Evolutionary conservation across 2,329 filamentous ascomycete species (phyloP).

Genomic region (Monosporascus sp.): DNA sequence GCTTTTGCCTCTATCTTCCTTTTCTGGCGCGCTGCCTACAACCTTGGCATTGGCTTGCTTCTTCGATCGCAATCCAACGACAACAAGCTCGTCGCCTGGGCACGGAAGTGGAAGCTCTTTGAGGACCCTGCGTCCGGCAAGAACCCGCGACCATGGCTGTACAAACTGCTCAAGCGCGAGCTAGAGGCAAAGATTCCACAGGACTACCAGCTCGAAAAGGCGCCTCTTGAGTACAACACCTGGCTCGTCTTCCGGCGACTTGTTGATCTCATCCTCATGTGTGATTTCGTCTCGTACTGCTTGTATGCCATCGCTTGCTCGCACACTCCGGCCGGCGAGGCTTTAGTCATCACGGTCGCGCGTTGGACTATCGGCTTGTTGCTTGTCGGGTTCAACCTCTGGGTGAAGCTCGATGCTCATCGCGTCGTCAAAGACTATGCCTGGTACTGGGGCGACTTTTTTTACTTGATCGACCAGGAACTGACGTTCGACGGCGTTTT

Average conservation of each 20-base stretch:
- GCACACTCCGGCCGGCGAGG: conserved; percentile 68
- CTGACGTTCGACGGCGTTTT: conserved; percentile 98
- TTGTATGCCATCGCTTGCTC: conserved; percentile 90
- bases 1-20: conserved; percentile 80
- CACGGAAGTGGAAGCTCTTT: conserved; percentile 79
- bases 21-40: conserved; percentile 91
- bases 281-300: conserved; percentile 95
- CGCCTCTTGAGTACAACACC: conserved; percentile 96
- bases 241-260: conserved; percentile 95
- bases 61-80: conserved; percentile 88
- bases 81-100: conserved; percentile 80
- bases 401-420: conserved; percentile 97
- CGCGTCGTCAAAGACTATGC: conserved; percentile 98
- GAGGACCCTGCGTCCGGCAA: conserved; percentile 74
- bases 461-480: conserved; percentile 96
- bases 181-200: conserved; percentile 90
- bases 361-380: conserved; percentile 76
- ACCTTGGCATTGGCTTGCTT: conserved; percentile 86
- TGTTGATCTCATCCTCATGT: conserved; percentile 97
- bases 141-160: conserved; percentile 78
- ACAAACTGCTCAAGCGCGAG: conserved; percentile 79
- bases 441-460: conserved; percentile 99
- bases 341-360: conserved; percentile 58
- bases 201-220: conserved; percentile 90
- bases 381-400: conserved; percentile 89